Percentiles rank a stretch among this genome's conserved stretches.
Conservation (phyloP, 148 eudicot genomes). For the Cornus kousa region DNA sequence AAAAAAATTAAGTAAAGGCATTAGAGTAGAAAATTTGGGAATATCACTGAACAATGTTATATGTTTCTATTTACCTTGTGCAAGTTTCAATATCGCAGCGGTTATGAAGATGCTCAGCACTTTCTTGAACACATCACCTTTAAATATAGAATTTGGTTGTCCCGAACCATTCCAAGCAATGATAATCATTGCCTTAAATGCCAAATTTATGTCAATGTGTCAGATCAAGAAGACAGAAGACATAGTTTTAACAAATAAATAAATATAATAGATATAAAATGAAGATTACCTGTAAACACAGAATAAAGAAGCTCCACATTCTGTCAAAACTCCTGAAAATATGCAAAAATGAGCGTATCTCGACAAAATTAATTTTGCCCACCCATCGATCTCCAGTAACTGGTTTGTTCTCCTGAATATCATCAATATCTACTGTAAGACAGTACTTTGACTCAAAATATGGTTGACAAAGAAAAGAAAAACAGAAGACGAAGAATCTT, state of each 20-base stretch:
- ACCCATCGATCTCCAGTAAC: slow-evolving; percentile 40
- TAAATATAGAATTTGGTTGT: slow-evolving; percentile 34
- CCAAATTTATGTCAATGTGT: slow-evolving; percentile 9
- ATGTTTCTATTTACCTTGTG: slow-evolving; percentile 34
- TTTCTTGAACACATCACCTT: slow-evolving; percentile 47
- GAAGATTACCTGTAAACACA: slow-evolving; percentile 52
- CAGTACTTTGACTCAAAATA: not conserved
- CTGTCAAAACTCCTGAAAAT: slow-evolving; percentile 67
- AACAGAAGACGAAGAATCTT: not conserved
- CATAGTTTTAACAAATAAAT: not conserved
- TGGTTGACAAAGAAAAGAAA: not conserved
- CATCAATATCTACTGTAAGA: not conserved
- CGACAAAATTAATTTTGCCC: slow-evolving; percentile 65
- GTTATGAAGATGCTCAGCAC: slow-evolving; percentile 66
- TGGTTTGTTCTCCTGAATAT: slow-evolving; percentile 38
- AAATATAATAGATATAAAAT: not conserved
- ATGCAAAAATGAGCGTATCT: slow-evolving; percentile 69
- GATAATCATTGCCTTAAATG: slow-evolving; percentile 60
- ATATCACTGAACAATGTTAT: slow-evolving; percentile 3
- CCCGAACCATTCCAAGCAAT: slow-evolving; percentile 68
- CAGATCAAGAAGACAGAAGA: not conserved
- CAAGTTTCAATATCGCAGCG: slow-evolving; percentile 54
- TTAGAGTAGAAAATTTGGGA: not conserved
- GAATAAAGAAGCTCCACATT: slow-evolving; percentile 69
- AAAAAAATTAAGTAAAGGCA: not conserved